Base-by-base conservation (phyloP, 495 filamentous ascomycete species). In the Xylaria curta region DNA sequence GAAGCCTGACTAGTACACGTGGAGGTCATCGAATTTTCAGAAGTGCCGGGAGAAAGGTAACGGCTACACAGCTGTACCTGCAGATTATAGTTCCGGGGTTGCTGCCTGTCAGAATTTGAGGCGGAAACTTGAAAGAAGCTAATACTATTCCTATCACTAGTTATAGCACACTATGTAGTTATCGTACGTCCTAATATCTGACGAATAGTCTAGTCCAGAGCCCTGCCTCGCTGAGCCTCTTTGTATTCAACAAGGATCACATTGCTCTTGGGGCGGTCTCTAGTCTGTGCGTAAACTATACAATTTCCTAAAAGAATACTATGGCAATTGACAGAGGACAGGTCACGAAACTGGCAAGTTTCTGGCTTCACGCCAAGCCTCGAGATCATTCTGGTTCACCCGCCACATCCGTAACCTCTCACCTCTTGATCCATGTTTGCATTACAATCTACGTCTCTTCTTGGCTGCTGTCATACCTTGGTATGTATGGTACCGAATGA, bases 361-460 rank as follows among this genome's bases (percentile, higher is more conserved):
- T 63, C 46, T 40, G 38, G 31, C 40, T 63, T 38, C 56, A 36
- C 28, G 68, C 68, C 68, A 64, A 53, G 68, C 36, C 60, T 31
- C 47, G 28, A 51, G 49, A 17, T 64, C 33, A 54, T 38, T 33
- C n/a, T 64, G 13, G 33, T 12, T 59, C 68, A 40, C n/a, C 59
- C 36, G n/a, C 38, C 46, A 46, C 28, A 26, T 56, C 68, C 60
- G 36, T 38, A 24, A 36, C 13, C 54, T 28, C 17, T 53, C 44
- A 40, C 44, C 47, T 64, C 19, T 36, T 10, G 21, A 53, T 31
- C 10, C 42, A 28, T 19, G 40, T 26, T 36, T n/a, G 59, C 19
- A 46, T 38, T 60, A 21, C 36, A 38, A 60, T 21, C 21, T 60
- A 9, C 17, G 31, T 38, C 17, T 21, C 12, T 26, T 28, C 38